Evolutionary conservation across 768 basidiomycete species (phyloP), one percentile per base, ranked within the genome.

Genomic region (Tulasnella sp.): DNA sequence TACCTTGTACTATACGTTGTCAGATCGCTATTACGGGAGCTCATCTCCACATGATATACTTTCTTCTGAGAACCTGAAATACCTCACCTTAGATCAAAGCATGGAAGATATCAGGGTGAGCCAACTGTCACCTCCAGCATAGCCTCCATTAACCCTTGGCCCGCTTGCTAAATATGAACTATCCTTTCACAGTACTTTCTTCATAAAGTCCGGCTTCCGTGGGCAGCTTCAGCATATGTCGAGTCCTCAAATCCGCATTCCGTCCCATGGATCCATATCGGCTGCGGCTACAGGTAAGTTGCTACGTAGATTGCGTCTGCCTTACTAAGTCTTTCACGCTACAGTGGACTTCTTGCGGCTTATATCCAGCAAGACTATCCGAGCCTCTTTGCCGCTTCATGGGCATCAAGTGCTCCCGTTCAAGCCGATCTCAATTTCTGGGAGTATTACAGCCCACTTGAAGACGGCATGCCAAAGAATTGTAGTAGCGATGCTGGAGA

Each of bases 361-460:
- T 53, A 37, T 25, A 32, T 35, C 9, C 22, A 46, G 16, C 12
- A 46, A 9, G 41, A 37, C 10, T n/a, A 53, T 15, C 44, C 53
- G 6, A 27, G 28, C 16, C 33, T 47, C 8, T 53, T 53, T 37
- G 44, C 33, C n/a, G 45, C 53, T 0, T 34, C 34, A 3, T 53
- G 42, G 19, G 44, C 53, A n/a, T 22, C 45, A 2, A 46, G 44
- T 15, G 53, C 45, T 8, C 44, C 45, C 1, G 45, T 53, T 1
- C 53, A 53, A 32, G 53, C 53, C 8, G 45, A 46, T 24, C 37
- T 31, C 8, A 37, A 53, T 25, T 45, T 45, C 13, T 53, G 53
- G 45, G 45, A 46, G 35, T 53, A 53, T 33, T 47, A 37, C 25
- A 27, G 47, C 15, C 53, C 53, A 0, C 29, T 53, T 15, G 44